Evolutionary conservation across 164 flowering plant species (phyloP).

Genomic region (Aristolochia contorta): DNA sequence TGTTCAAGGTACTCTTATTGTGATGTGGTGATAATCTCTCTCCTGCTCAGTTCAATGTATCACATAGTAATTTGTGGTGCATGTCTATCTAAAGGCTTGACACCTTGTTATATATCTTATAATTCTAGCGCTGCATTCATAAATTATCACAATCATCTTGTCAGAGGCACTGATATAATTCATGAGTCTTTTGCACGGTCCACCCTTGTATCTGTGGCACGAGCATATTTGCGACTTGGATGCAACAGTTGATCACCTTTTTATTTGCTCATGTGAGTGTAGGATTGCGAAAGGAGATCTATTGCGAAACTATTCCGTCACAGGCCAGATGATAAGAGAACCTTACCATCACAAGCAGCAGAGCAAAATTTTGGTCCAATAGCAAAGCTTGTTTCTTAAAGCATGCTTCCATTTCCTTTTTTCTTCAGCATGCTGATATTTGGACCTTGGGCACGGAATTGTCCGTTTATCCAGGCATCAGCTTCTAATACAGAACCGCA

Average conservation of each 20-base stretch:
- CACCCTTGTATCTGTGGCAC: too few relatives aligned
- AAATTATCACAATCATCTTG: background rate
- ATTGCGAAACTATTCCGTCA: constrained; percentile 76
- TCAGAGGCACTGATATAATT: background rate
- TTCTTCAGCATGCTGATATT: too few relatives aligned
- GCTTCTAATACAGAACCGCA: too few relatives aligned
- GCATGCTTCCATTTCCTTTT: too few relatives aligned
- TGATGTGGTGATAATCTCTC: too few relatives aligned
- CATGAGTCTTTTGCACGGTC: background rate
- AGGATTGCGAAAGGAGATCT: constrained; percentile 87
- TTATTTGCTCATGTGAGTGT: constrained; percentile 5
- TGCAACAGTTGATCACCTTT: too few relatives aligned
- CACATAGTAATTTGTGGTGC: background rate
- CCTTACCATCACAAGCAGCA: constrained; percentile 19
- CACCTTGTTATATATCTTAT: background rate
- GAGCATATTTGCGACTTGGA: too few relatives aligned
- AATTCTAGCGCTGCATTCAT: background rate
- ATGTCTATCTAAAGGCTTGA: background rate
- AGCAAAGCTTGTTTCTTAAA: background rate
- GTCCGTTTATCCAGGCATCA: too few relatives aligned
- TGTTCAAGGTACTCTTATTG: constrained; percentile 69
- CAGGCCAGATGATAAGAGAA: constrained; percentile 59
- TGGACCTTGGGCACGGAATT: too few relatives aligned
- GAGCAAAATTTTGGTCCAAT: constrained; percentile 10
- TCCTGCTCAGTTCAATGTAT: too few relatives aligned